A percentile compares a stretch with the other conserved stretches of the same genome.
phyloP scores from a whole-genome alignment of 768 basidiomycete genomes.

The Postia placenta region DNA sequence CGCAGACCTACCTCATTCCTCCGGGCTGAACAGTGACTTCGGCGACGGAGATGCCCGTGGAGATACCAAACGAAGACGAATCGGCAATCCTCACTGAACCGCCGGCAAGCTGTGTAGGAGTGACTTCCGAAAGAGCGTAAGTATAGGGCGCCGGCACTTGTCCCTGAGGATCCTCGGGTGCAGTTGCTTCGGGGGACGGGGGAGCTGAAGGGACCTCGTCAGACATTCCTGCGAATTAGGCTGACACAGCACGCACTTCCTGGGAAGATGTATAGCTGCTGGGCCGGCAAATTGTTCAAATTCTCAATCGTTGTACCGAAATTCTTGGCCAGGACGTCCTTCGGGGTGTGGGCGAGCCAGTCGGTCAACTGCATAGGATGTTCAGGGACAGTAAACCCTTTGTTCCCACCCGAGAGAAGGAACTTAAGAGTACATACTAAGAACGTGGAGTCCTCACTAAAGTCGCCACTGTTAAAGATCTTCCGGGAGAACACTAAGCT shows the following conservation, averaged over 20 bases:
- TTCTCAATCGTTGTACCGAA: slow-evolving; percentile 42
- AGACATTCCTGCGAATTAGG: background rate
- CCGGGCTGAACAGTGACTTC: slow-evolving; percentile 55
- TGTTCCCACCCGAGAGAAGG: no score
- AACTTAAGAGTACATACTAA: slow-evolving; percentile 9
- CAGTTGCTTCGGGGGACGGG: slow-evolving; percentile 26
- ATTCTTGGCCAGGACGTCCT: slow-evolving; percentile 58
- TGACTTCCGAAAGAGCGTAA: slow-evolving; percentile 47
- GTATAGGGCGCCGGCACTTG: slow-evolving; percentile 43
- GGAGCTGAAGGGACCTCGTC: slow-evolving; percentile 7
- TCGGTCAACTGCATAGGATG: slow-evolving; percentile 53
- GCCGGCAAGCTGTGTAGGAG: slow-evolving; percentile 37
- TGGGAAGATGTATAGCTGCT: slow-evolving; percentile 52
- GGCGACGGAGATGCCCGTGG: slow-evolving; percentile 48
- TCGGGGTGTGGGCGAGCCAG: slow-evolving; percentile 61
- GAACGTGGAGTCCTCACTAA: slow-evolving; percentile 52
- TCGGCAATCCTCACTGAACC: slow-evolving; percentile 60
- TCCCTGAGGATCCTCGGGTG: slow-evolving; percentile 42
- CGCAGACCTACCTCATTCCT: slow-evolving; percentile 43
- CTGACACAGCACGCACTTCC: slow-evolving; percentile 16
- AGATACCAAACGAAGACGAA: slow-evolving; percentile 43
- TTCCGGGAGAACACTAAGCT: background rate
- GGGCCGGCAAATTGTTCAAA: slow-evolving; percentile 49
- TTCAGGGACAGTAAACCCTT: no score
- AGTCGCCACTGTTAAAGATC: slow-evolving; percentile 43